Evolutionary conservation across 2,329 filamentous ascomycete genomes (phyloP).

Genomic region (Pseudogymnoascus sp.): DNA sequence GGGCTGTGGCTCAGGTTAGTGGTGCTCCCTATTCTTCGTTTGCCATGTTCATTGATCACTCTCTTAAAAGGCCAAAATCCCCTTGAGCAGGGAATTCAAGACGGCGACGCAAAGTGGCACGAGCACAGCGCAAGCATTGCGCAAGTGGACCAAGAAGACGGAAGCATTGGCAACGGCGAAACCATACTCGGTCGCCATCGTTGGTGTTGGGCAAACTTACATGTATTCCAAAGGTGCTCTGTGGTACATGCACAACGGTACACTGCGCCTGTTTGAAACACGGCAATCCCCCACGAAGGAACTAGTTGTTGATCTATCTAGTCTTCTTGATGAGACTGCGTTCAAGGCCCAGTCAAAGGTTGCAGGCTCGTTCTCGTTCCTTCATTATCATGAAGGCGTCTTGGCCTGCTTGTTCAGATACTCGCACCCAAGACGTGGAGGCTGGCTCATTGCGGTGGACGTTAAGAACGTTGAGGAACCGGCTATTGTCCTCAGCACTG

Average conservation of each 20-base stretch:
- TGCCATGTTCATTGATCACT: slow-evolving; percentile 13
- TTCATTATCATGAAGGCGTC: slow-evolving; percentile 50
- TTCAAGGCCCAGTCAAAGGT: slow-evolving; percentile 22
- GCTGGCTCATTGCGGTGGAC: slow-evolving; percentile 48
- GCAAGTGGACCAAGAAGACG: slow-evolving; percentile 52
- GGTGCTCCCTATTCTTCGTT: not conserved
- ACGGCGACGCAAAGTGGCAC: slow-evolving; percentile 13
- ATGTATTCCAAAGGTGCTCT: slow-evolving; percentile 56
- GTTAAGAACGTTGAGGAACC: slow-evolving; percentile 31
- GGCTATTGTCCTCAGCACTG: slow-evolving; percentile 34
- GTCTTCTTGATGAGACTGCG: slow-evolving; percentile 26
- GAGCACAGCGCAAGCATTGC: slow-evolving; percentile 44
- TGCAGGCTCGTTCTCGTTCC: slow-evolving; percentile 40
- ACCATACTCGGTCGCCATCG: slow-evolving; percentile 52
- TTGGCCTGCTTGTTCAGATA: slow-evolving; percentile 50
- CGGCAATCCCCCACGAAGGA: slow-evolving; percentile 42
- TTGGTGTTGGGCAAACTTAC: slow-evolving; percentile 54
- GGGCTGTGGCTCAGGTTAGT: slow-evolving; percentile 22
- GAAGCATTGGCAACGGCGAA: slow-evolving; percentile 51
- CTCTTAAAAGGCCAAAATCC: slow-evolving; percentile 17
- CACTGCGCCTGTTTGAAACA: slow-evolving; percentile 52
- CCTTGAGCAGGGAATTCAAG: slow-evolving; percentile 21
- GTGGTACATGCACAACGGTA: slow-evolving; percentile 49
- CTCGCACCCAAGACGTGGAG: slow-evolving; percentile 28
- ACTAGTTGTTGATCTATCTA: slow-evolving; percentile 46